Evolutionary conservation across 805 yeast species (phyloP), one percentile per base, ranked within the genome.

Genomic region (Wickerhamomyces hampshirensis): DNA sequence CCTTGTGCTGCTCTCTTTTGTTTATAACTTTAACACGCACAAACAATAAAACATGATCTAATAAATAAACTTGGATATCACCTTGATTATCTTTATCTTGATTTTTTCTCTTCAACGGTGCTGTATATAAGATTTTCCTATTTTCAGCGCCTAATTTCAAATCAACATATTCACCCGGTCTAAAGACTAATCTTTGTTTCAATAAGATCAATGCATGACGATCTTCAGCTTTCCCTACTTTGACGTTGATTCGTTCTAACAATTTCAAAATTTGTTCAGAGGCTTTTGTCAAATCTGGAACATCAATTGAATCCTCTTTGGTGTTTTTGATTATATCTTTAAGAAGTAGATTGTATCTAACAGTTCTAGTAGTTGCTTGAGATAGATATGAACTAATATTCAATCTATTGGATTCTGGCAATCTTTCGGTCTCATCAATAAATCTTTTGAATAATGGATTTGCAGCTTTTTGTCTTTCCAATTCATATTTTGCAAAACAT

Each of bases 281-380:
- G 1, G 95, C 94, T 44, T 77, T 77, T 17, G 73, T 68, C 39
- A 93, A 65, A 47, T 80, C 58, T 27, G 65, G 64, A 18, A 58
- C 39, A 40, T 67, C 72, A 38, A 89, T 96, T 1, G 85, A 79
- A 18, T 77, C 84, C n/a, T 81, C 80, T 35, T 71, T 75, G 0
- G 98, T 88, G 44, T 78, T 75, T 57, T 93, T 91, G 46, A 86
- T 67, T 24, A 93, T 84, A 32, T 91, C 93, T 39, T 76, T 80
- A 16, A 91, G 68, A 39, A 93, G 68, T 33, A 93, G 65, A 46
- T 95, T 96, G 62, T 93, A 93, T 47, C 98, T 71, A 8, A 97
- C 98, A 23, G 96, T 88, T 57, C 98, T 75, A 12, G 96, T 88
- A 2, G 95, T 89, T 34, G 98, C 97, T 54, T 91, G 94, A 6